Percentiles rank a stretch among this genome's conserved stretches.
phyloP scores from a whole-genome alignment of 495 filamentous ascomycete genomes.

The Cercophora scortea region DNA sequence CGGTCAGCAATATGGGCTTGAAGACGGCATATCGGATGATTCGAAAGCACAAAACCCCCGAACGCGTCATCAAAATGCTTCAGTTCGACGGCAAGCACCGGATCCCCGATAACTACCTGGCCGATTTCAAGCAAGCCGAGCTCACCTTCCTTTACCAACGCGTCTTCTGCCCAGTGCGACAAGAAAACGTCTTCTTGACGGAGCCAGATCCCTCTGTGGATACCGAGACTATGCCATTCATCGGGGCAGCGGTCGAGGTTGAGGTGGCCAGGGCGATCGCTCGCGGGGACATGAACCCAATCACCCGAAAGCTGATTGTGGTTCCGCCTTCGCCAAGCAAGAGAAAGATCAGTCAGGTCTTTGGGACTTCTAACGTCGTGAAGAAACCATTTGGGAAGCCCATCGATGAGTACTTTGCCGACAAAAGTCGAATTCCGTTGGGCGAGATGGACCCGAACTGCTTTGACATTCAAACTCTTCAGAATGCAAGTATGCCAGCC shows the following conservation, averaged over 20 bases:
- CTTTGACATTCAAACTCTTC: slow-evolving; percentile 40
- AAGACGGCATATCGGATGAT: slow-evolving; percentile 90
- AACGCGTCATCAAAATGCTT: slow-evolving; percentile 70
- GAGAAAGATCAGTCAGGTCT: slow-evolving; percentile 32
- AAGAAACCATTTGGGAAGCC: slow-evolving; percentile 50
- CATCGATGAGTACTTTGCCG: slow-evolving; percentile 71
- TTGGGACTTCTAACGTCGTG: slow-evolving; percentile 14
- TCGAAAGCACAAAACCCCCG: slow-evolving; percentile 79
- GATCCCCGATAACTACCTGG: slow-evolving; percentile 70
- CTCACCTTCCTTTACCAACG: slow-evolving; percentile 89
- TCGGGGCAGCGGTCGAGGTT: slow-evolving; percentile 63
- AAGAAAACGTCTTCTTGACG: slow-evolving; percentile 65
- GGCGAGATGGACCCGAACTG: slow-evolving; percentile 83
- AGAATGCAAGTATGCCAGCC: slow-evolving; percentile 9
- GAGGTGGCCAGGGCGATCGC: slow-evolving; percentile 69
- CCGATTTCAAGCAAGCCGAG: slow-evolving; percentile 75
- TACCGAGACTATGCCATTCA: slow-evolving; percentile 62
- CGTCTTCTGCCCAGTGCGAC: slow-evolving; percentile 74
- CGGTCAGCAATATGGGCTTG: slow-evolving; percentile 76
- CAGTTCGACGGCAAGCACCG: slow-evolving; percentile 79
- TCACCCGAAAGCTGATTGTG: slow-evolving; percentile 67
- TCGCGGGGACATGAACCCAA: slow-evolving; percentile 79
- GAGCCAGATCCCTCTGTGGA: slow-evolving; percentile 51
- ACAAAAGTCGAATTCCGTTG: slow-evolving; percentile 62
- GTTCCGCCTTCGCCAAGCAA: slow-evolving; percentile 27